These are phyloP conservation scores for Dactylellina haptotyla DNA, from an alignment of 2,329 filamentous ascomycete species.

Conservation along the genomic window DNA sequence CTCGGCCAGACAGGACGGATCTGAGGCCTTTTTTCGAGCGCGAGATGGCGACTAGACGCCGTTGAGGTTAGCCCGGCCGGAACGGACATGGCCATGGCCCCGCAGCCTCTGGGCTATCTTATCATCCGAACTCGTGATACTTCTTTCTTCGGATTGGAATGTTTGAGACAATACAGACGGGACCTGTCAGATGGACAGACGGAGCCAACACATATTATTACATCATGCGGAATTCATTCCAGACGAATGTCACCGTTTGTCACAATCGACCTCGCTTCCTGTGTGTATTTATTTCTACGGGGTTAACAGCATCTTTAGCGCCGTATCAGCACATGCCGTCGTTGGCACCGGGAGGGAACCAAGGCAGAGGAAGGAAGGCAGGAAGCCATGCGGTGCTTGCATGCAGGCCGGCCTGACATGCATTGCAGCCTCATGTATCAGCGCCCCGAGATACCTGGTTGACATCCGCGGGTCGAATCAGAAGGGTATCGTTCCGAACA, in stretches of 20 bases:
- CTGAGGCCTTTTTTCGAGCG: constrained; percentile 43
- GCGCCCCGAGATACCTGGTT: constrained; percentile 13
- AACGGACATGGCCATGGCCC: constrained; percentile 30
- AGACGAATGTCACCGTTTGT: background rate
- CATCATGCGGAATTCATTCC: constrained; percentile 8
- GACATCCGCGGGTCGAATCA: too few species aligned
- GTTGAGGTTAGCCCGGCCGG: constrained; percentile 36
- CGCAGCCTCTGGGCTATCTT: constrained; percentile 29
- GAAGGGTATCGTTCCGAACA: background rate
- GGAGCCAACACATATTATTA: background rate
- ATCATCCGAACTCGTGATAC: constrained; percentile 45
- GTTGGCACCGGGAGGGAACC: background rate
- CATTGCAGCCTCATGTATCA: constrained; percentile 35
- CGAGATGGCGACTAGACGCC: constrained; percentile 6
- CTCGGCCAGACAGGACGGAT: constrained; percentile 15
- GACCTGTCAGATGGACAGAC: background rate
- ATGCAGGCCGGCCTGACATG: constrained; percentile 37
- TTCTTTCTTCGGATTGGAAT: constrained; percentile 34
- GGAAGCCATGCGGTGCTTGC: constrained; percentile 33
- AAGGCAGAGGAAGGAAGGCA: background rate
- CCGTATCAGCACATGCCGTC: too few species aligned
- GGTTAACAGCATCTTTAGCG: too few species aligned
- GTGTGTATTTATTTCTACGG: too few species aligned
- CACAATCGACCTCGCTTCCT: too few species aligned
- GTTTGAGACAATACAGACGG: constrained; percentile 1